Evolutionary conservation across 768 basidiomycete genomes (phyloP).

Genomic region (Podaxis carcinomalis): DNA sequence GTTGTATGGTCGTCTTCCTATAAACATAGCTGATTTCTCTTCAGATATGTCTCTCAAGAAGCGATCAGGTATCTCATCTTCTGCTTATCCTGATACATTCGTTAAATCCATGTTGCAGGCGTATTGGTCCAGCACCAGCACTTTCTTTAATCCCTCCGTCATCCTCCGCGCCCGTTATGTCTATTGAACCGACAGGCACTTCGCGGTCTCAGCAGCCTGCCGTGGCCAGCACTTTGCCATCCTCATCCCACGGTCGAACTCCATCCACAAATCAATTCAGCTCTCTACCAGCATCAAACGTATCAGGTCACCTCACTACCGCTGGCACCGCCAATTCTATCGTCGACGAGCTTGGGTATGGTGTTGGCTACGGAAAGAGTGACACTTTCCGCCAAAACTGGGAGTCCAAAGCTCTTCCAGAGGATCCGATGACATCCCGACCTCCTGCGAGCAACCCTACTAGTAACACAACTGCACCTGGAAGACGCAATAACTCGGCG

Average conservation of each 20-base stretch:
- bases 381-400: slow-evolving; percentile 7
- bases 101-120: slow-evolving; percentile 24
- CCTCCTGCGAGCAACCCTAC: slow-evolving; percentile 11
- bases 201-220: slow-evolving; percentile 1
- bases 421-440: slow-evolving; percentile 16
- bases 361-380: background rate
- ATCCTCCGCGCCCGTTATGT: background rate
- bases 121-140: slow-evolving; percentile 43
- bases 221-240: slow-evolving; percentile 8
- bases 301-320: background rate
- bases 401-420: slow-evolving; percentile 16
- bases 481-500: slow-evolving; percentile 23
- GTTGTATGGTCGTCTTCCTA: slow-evolving; percentile 19
- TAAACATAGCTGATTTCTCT: slow-evolving; percentile 6
- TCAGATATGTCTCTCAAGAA: slow-evolving; percentile 66
- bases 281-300: slow-evolving; percentile 7
- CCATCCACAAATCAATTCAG: slow-evolving; percentile 5
- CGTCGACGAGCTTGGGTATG: slow-evolving; percentile 17
- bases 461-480: slow-evolving; percentile 12
- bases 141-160: slow-evolving; percentile 36
- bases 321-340: background rate
- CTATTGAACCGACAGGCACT: background rate
- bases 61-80: slow-evolving; percentile 47
- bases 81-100: slow-evolving; percentile 16
- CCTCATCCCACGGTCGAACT: background rate